Base-by-base conservation (phyloP, 345 rosid genomes). In the Cardamine resedifolia region DNA sequence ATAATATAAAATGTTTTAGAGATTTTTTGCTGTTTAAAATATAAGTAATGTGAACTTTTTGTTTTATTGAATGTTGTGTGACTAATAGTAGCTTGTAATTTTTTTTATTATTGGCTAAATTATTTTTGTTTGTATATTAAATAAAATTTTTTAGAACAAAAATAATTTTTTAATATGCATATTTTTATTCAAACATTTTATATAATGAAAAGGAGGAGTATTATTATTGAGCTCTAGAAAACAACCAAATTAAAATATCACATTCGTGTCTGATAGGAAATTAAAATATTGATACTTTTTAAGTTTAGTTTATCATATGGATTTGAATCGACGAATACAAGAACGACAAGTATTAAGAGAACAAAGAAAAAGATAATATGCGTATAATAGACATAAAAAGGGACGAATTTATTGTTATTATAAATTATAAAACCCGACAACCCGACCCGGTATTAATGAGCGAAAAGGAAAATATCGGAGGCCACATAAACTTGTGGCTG, bases 401-500 rank as follows among this genome's bases (percentile, higher is more conserved):
- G 51, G 1, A 43, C 4, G 26, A 58, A 69, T 28, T 28, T 44
- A 58, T 18, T 23, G 57, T 0, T 45, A 41, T n/a, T 10, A 24
- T 6, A 20, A 39, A 19, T 28, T 1, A 58, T 36, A 52, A 39
- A 64, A 45, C 38, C 65, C 49, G 77, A 57, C 20, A 58, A 59
- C 33, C 66, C 60, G 72, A 73, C 73, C 73, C 64, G 74, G 61
- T 34, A 61, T 4, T 73, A 66, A 61, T 26, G 74, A 60, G 30
- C 2, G 19, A 61, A 76, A 81, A 52, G 53, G 81, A 80, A 85
- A 86, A 83, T 80, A 82, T 73, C 57, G 2, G 80, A 81, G 89
- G 87, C 91, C 96, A 84, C 92, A 85, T 53, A 79, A 88, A 85
- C 89, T 77, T 90, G 96, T 92, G 98, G 98, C 95, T 87, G 84